A percentile compares a stretch with the other conserved stretches of the same genome.
These are phyloP conservation scores for Ophiocordyceps camponoti-saundersi DNA, from an alignment of 2,329 filamentous ascomycete species.

Conservation along the genomic window DNA sequence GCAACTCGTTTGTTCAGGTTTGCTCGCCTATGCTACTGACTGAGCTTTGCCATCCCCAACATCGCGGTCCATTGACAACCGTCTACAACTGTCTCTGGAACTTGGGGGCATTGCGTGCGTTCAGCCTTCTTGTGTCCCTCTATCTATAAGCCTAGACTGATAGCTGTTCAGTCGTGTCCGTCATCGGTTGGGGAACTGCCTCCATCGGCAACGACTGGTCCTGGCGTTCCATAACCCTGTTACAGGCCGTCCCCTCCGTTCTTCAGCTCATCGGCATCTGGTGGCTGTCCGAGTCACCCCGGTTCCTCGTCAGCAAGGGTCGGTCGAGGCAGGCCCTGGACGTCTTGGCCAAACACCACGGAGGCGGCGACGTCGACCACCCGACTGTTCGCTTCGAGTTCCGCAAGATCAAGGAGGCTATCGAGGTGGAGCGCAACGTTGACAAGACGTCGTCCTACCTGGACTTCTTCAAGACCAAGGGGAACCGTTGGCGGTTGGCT, in stretches of 20 bases:
- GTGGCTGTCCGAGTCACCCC: conserved; percentile 50
- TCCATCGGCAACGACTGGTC: conserved; percentile 43
- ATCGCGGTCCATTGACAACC: conserved; percentile 46
- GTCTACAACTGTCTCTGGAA: conserved; percentile 57
- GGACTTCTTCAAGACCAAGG: conserved; percentile 43
- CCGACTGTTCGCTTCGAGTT: conserved; percentile 48
- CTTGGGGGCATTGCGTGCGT: conserved; percentile 28
- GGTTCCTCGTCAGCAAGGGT: conserved; percentile 48
- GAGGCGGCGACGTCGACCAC: conserved; percentile 39
- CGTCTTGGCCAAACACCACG: conserved; percentile 47
- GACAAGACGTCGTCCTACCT: conserved; percentile 33
- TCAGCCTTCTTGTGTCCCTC: not conserved
- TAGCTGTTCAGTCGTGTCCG: conserved; percentile 28
- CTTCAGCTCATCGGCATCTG: conserved; percentile 50
- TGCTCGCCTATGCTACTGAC: conserved; percentile 46
- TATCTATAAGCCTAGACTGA: not conserved
- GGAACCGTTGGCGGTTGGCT: conserved; percentile 46
- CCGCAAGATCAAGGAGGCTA: conserved; percentile 48
- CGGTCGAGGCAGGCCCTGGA: conserved; percentile 42
- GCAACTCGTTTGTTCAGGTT: conserved; percentile 47
- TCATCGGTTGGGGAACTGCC: conserved; percentile 46
- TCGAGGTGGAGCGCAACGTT: conserved; percentile 36
- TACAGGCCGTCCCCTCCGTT: conserved; percentile 44
- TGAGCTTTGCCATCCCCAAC: conserved; percentile 52
- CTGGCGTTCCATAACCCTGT: conserved; percentile 48